Evolutionary conservation across 345 rosid species (phyloP).

Genomic region (Heritiera fomes): DNA sequence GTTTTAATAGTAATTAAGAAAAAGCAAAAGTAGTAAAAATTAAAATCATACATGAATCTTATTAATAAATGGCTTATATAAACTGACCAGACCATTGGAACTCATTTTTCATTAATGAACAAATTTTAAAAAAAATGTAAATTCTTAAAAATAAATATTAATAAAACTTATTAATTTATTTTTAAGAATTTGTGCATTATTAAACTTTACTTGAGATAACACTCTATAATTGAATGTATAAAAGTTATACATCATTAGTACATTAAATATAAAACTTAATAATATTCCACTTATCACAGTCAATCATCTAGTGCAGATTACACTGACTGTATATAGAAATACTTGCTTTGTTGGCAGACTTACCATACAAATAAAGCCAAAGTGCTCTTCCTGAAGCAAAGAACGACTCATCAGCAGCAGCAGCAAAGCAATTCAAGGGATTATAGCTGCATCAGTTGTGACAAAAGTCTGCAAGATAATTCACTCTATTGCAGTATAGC

Average conservation of each 20-base stretch:
- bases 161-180: no score
- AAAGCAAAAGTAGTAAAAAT: not conserved
- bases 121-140: no score
- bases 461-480: constrained; percentile 31
- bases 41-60: not conserved
- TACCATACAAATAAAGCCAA: constrained; percentile 37
- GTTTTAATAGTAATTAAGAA: no score
- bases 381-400: constrained; percentile 39
- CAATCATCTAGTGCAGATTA: no score
- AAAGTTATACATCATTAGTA: no score
- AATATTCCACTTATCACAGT: no score
- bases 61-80: not conserved
- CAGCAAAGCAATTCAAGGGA: constrained; percentile 27
- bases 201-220: no score
- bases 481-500: constrained; percentile 40
- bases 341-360: constrained; percentile 6
- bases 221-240: no score
- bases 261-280: no score
- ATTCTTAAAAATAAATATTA: no score
- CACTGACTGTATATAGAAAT: not conserved
- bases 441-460: constrained; percentile 30
- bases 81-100: not conserved
- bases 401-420: constrained; percentile 2
- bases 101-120: not conserved
- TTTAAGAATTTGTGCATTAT: no score